Evolutionary conservation across 1,139 yeast genomes (phyloP), one percentile per base, ranked within the genome.

Genomic region (Blastobotrys buckinghamii): DNA sequence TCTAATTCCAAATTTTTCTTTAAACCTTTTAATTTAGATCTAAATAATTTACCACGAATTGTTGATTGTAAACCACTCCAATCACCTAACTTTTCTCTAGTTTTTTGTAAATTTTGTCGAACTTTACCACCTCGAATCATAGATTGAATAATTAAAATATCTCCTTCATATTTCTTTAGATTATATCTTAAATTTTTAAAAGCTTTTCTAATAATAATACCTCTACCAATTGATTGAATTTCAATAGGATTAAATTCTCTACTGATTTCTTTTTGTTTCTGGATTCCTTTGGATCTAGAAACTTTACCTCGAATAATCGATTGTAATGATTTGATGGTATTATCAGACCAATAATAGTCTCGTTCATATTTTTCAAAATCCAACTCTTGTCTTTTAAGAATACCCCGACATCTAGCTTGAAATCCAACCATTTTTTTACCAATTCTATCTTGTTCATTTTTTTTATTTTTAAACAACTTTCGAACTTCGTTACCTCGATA

Each of bases 401-500:
- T 49, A n/a, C 55, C 61, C 24, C 59, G 44, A 27, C 51, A 44
- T 2, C 45, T 33, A 1, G 59, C 54, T 46, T 55, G 58, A 26
- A 55, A 38, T 22, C 46, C 40, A 8, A 27, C 15, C 42, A 48
- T 33, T 12, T 39, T 22, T 15, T 20, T 16, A 19, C 29, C 24
- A 32, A 37, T 38, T 20, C 15, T 24, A 8, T 44, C 39, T 15
- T 38, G 49, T 22, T 27, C 24, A 12, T 27, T 7, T 12, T 27
- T 34, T 12, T 44, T 22, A 6, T 38, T 17, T n/a, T 30, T 29
- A 24, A 41, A 27, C 12, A 32, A 24, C 24, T 24, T 20, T 12
- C 55, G 44, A 4, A 42, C 19, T 16, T 27, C 29, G 13, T 48
- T 46, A 6, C 62, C 70, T 34, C 65, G 59, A 12, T 55, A 49